phyloP scores from a whole-genome alignment of 2,329 filamentous ascomycete species.

The Epichloe uncinata region DNA sequence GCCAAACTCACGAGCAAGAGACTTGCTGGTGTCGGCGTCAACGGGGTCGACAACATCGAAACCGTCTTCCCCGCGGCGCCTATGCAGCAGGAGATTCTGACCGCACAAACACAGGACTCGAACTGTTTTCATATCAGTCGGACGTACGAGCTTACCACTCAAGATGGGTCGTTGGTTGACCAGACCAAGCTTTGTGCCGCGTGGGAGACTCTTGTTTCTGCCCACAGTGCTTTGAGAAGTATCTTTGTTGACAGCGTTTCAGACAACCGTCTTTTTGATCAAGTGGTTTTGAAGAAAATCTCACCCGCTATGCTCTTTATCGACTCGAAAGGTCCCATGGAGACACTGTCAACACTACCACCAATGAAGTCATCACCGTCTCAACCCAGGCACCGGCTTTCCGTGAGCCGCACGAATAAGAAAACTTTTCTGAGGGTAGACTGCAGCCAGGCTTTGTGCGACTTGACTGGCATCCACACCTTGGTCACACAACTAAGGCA shows the following conservation, averaged over 20 bases:
- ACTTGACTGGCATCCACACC: slow-evolving; percentile 31
- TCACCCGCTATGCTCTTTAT: slow-evolving; percentile 41
- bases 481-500: slow-evolving; percentile 34
- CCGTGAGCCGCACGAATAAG: slow-evolving; percentile 31
- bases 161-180: slow-evolving; percentile 25
- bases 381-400: slow-evolving; percentile 35
- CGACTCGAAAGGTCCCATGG: slow-evolving; percentile 27
- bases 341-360: slow-evolving; percentile 27
- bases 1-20: slow-evolving; percentile 29
- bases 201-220: slow-evolving; percentile 35
- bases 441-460: slow-evolving; percentile 36
- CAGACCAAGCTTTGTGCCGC: slow-evolving; percentile 31
- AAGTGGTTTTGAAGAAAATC: slow-evolving; percentile 31
- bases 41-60: slow-evolving; percentile 31
- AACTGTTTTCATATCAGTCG: slow-evolving; percentile 30
- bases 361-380: slow-evolving; percentile 22
- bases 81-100: slow-evolving; percentile 35
- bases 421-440: slow-evolving; percentile 36
- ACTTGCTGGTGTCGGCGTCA: slow-evolving; percentile 26
- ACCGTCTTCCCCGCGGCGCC: slow-evolving; percentile 34
- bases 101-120: slow-evolving; percentile 28
- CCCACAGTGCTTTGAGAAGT: slow-evolving; percentile 33
- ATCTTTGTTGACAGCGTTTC: slow-evolving; percentile 39
- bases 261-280: slow-evolving; percentile 35
- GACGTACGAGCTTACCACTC: slow-evolving; percentile 33